Percentiles rank a stretch among this genome's conserved stretches.
These are phyloP conservation scores for Saccharomycopsis schoenii DNA, from an alignment of 805 yeast genomes.

Conservation along the genomic window DNA sequence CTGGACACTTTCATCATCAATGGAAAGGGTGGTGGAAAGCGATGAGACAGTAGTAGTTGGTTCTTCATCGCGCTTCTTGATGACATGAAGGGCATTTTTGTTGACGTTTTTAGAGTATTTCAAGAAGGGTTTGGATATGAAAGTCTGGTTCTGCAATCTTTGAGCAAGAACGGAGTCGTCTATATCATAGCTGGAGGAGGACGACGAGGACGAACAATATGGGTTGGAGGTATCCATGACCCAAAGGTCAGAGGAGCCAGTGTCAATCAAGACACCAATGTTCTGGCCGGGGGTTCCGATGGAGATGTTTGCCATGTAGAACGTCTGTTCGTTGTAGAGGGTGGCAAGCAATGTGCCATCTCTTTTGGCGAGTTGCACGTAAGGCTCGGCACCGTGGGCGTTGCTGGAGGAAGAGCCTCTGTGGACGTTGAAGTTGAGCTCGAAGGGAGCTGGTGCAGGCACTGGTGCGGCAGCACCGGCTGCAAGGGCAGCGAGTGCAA, in stretches of 20 bases:
- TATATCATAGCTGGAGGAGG: background rate
- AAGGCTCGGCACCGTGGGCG: conserved; percentile 4
- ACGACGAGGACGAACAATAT: conserved; percentile 27
- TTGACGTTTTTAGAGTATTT: background rate
- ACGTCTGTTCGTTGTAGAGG: conserved; percentile 31
- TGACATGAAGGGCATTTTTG: background rate
- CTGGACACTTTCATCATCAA: background rate
- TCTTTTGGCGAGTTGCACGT: conserved; percentile 20
- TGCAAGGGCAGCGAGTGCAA: background rate
- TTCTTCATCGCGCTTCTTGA: background rate
- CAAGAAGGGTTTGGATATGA: background rate
- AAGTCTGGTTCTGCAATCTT: background rate
- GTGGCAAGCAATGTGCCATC: conserved; percentile 26
- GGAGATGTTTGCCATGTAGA: conserved; percentile 35
- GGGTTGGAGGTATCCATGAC: conserved; percentile 42
- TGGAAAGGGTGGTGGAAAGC: too few relatives aligned
- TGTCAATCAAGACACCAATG: conserved; percentile 54
- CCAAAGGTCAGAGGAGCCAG: conserved; percentile 73
- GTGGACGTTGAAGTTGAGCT: conserved; percentile 16
- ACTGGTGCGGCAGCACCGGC: background rate
- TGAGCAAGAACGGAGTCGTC: background rate
- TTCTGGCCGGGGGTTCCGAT: conserved; percentile 52
- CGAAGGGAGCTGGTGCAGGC: conserved; percentile 5
- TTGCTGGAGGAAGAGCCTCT: conserved; percentile 9
- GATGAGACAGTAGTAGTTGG: too few relatives aligned